Conservation (phyloP, 176 grass and related monocot genomes). For the Oryza coarctata region DNA sequence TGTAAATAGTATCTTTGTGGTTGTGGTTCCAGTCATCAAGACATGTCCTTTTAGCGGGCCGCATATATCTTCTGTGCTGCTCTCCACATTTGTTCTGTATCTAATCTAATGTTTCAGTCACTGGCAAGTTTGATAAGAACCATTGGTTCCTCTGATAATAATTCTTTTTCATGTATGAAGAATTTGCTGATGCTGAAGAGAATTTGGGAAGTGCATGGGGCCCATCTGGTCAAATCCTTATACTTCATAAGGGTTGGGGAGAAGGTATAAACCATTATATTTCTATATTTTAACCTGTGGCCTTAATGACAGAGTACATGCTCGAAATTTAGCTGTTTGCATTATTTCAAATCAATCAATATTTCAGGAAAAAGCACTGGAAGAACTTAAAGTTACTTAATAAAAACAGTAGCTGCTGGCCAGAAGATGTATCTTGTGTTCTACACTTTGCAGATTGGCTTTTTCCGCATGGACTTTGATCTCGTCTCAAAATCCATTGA, state of each 20-base stretch:
- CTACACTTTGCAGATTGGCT: constrained; percentile 76
- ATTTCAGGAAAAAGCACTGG: constrained; percentile 64
- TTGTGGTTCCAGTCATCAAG: not conserved
- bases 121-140: not conserved
- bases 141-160: not conserved
- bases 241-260: constrained; percentile 78
- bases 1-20: not conserved
- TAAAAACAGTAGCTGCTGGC: constrained; percentile 88
- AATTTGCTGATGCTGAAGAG: constrained; percentile 95
- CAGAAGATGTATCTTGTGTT: constrained; percentile 99
- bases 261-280: constrained; percentile 51
- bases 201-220: constrained; percentile 98
- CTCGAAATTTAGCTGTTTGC: not conserved
- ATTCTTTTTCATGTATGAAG: constrained; percentile 38
- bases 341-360: constrained; percentile 1
- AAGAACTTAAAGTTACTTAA: constrained; percentile 71
- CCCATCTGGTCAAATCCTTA: constrained; percentile 85
- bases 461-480: constrained; percentile 95
- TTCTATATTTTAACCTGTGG: not conserved
- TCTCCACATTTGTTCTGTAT: not conserved
- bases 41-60: not conserved
- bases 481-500: constrained; percentile 96
- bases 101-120: not conserved
- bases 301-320: not conserved
- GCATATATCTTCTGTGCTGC: not conserved